A percentile compares a stretch with the other conserved stretches of the same genome.
Evolutionary conservation across 2,329 filamentous ascomycete species (phyloP).

Genomic region (Claviceps sp.): DNA sequence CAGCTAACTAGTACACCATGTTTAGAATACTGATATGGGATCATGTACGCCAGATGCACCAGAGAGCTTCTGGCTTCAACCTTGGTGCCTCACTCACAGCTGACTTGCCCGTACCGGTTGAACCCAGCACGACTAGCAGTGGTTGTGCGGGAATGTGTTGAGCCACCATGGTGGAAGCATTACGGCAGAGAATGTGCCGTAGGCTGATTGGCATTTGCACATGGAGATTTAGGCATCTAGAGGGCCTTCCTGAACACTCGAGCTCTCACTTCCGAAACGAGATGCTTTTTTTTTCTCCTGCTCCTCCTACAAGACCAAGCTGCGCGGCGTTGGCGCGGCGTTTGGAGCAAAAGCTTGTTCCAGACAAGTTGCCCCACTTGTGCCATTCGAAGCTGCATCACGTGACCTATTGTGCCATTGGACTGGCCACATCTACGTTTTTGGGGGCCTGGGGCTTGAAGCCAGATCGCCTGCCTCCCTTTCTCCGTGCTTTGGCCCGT

Average conservation of each 20-base stretch:
- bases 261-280: not conserved
- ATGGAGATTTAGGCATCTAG: slow-evolving; percentile 3
- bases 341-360: not conserved
- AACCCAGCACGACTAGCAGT: slow-evolving; percentile 70
- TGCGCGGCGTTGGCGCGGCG: no score
- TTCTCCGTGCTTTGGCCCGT: slow-evolving; percentile 19
- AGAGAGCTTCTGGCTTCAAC: not conserved
- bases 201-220: slow-evolving; percentile 16
- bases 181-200: slow-evolving; percentile 15
- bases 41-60: not conserved
- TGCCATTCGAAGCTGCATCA: not conserved
- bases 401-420: slow-evolving; percentile 21
- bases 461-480: slow-evolving; percentile 29
- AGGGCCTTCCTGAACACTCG: not conserved
- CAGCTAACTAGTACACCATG: slow-evolving; percentile 55
- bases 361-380: not conserved
- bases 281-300: not conserved
- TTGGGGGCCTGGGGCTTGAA: slow-evolving; percentile 18
- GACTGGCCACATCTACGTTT: slow-evolving; percentile 32
- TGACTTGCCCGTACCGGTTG: slow-evolving; percentile 88
- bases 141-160: slow-evolving; percentile 35
- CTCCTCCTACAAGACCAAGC: no score
- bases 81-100: slow-evolving; percentile 43
- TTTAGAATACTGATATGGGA: not conserved
- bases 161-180: slow-evolving; percentile 27